Base-by-base conservation (phyloP, 2,329 filamentous ascomycete species). In the Teratosphaeria gauchensis region DNA sequence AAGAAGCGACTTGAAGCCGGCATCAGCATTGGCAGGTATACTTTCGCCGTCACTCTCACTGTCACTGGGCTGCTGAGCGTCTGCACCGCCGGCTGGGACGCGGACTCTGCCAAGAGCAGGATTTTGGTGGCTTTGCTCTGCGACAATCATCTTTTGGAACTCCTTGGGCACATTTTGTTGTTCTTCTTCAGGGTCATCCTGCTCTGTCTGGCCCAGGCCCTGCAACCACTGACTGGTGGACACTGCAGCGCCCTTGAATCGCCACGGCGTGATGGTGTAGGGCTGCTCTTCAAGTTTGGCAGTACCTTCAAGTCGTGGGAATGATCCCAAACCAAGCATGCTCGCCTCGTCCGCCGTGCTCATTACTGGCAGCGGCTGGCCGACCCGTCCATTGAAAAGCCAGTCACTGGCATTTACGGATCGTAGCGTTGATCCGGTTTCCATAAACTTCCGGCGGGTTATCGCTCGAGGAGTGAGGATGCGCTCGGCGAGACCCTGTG, bases 321-420 rank as follows among this genome's bases (percentile, higher is more conserved):
- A 62, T 2, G 38, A 16, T 3, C 46, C 54, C 32, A 60, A 51
- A 4, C 12, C 35, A 2, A 58, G 28, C 11, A 63, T 28, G 6
- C 56, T 54, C 2, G 24, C 42, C 33, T 58, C 51, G 28, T 58
- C 55, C 6, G 14, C 46, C 7, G 21, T 46, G 31, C n/a, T 38
- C 21, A 59, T 19, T n/a, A 51, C 32, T 4, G 54, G 33, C 16
- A 61, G 35, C 14, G 56, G 51, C 24, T 52, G 42, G 12, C 62
- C 66, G 2, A 63, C 56, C 7, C 62, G 58, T 48, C 65, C 66
- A 51, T 69, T 68, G 64, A 70, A 68, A 1, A 65, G 57, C 52
- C 64, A 58, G 12, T 59, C 56, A 28, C 58, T 55, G 28, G 24
- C 55, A 5, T 16, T 14, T 3, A 64, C 63, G 7, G 60, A 61